These are phyloP conservation scores for Sherardia arvensis DNA, from an alignment of 257 asterid species.

Conservation along the genomic window DNA sequence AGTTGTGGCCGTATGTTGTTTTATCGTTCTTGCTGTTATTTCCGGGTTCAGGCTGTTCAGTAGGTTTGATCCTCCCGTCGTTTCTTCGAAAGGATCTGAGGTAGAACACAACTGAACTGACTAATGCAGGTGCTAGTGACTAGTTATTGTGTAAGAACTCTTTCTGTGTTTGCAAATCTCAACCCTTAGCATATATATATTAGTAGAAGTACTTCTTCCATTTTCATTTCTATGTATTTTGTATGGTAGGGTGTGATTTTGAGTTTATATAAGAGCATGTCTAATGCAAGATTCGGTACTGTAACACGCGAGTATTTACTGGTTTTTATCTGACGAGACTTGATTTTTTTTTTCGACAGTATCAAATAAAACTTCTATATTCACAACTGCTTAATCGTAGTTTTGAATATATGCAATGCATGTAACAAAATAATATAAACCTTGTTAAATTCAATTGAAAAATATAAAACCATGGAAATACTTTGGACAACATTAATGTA, in stretches of 20 bases:
- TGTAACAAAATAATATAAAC: no score
- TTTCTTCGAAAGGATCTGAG: conserved; percentile 33
- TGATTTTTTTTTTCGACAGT: no score
- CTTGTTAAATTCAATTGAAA: neutral
- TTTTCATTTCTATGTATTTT: neutral
- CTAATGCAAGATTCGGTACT: neutral
- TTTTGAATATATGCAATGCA: no score
- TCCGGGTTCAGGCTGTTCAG: conserved; percentile 67
- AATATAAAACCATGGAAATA: neutral
- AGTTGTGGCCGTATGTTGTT: conserved; percentile 49
- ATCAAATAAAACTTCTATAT: no score
- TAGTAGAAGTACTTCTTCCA: neutral
- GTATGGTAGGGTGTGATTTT: neutral
- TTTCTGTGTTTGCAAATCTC: no score
- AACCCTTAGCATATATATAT: neutral
- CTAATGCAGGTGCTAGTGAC: neutral
- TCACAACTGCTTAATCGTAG: no score
- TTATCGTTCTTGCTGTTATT: conserved; percentile 53
- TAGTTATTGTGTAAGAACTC: neutral
- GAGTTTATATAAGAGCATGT: neutral
- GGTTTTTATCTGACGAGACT: no score
- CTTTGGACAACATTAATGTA: neutral
- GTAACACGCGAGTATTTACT: no score
- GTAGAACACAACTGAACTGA: conserved; percentile 9
- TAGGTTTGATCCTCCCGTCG: conserved; percentile 55